Conservation (phyloP, 73 alveolate species). For the Uronychia setigera region DNA sequence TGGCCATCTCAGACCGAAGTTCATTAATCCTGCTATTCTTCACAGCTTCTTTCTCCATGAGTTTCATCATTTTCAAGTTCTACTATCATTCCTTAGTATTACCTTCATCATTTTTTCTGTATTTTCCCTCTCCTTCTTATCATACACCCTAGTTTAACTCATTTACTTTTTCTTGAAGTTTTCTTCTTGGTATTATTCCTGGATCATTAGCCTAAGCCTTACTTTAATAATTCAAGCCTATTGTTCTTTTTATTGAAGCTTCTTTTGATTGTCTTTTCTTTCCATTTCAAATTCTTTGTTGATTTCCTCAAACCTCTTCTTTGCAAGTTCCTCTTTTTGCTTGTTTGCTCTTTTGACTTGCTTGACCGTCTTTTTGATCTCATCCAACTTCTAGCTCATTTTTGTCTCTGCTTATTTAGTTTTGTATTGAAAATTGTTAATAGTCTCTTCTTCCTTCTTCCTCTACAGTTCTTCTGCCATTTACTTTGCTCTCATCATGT, state of each 20-base stretch:
- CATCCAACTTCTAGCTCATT: background rate
- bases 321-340: background rate
- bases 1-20: background rate
- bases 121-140: background rate
- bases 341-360: background rate
- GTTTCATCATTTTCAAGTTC: background rate
- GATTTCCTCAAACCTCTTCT: background rate
- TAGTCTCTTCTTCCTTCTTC: background rate
- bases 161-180: background rate
- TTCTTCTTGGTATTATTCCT: background rate
- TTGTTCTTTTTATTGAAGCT: background rate
- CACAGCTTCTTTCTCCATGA: background rate
- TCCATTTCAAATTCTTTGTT: background rate
- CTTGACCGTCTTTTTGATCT: slow-evolving; percentile 2
- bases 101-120: background rate
- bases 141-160: background rate
- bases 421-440: background rate
- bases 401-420: background rate
- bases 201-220: background rate
- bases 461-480: background rate
- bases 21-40: background rate
- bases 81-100: background rate
- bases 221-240: background rate
- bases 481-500: background rate
- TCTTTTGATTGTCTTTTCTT: background rate